Evolutionary conservation across 257 asterid genomes (phyloP).

Genomic region (Paraleonurus japonicus): DNA sequence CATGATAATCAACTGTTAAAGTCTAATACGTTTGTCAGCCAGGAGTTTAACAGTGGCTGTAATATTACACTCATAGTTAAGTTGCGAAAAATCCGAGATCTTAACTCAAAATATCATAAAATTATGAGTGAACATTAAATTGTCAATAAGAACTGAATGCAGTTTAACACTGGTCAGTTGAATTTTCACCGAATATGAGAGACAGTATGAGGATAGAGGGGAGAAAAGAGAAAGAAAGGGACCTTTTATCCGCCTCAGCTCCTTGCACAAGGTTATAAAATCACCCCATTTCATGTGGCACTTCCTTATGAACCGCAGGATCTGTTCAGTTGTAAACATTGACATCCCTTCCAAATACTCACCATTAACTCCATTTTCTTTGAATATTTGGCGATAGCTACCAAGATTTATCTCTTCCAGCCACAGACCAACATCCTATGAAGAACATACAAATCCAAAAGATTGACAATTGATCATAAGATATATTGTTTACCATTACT

Average conservation of each 20-base stretch:
- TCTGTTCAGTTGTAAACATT: conserved; percentile 97
- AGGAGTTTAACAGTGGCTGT: not conserved
- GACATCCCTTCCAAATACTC: conserved; percentile 99
- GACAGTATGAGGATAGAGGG: not conserved
- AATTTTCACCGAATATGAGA: not conserved
- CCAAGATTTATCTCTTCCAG: conserved; percentile 97
- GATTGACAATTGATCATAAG: conserved; percentile 5
- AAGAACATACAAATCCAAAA: conserved; percentile 22
- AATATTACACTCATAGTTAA: conserved; percentile 10
- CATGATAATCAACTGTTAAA: not conserved
- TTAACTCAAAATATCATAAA: not conserved
- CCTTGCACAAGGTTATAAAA: conserved; percentile 98
- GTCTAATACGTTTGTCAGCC: not conserved
- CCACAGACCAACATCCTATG: conserved; percentile 97
- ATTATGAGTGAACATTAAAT: not conserved
- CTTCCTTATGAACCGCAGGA: conserved; percentile 94
- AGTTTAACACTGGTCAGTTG: conserved; percentile 12
- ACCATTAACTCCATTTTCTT: conserved; percentile 94
- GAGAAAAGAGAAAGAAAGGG: conserved; percentile 17
- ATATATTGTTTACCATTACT: conserved; percentile 13
- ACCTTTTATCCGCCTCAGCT: conserved; percentile 99
- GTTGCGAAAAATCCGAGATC: not conserved
- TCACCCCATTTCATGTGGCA: conserved; percentile 99
- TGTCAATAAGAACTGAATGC: conserved; percentile 8
- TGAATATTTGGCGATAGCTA: conserved; percentile 76